A percentile compares a stretch with the other conserved stretches of the same genome.
These are phyloP conservation scores for Aspergillus incahuasiensis DNA, from an alignment of 495 filamentous ascomycete species.

Conservation along the genomic window DNA sequence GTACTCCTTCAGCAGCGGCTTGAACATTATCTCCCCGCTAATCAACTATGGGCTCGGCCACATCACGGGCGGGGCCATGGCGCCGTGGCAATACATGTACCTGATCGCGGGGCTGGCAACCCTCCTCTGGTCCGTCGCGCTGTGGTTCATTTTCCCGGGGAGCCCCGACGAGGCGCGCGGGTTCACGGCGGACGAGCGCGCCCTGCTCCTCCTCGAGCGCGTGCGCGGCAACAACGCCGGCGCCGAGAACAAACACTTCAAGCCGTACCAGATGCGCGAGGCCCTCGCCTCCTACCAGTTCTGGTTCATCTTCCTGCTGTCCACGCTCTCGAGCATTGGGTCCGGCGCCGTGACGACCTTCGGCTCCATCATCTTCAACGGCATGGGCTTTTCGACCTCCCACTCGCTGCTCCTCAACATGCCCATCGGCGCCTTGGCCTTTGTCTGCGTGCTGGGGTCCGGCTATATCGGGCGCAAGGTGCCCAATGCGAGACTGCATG, in stretches of 20 bases:
- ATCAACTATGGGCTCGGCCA: conserved; percentile 6
- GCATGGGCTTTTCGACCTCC: conserved; percentile 9
- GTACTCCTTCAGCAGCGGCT: conserved; percentile 14
- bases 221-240: conserved; percentile 9
- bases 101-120: conserved; percentile 6
- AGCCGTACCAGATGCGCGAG: conserved; percentile 6
- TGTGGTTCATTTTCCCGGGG: conserved; percentile 8
- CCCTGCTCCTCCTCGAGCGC: background rate
- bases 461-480: conserved; percentile 10
- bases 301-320: conserved; percentile 12
- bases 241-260: conserved; percentile 4
- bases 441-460: conserved; percentile 5
- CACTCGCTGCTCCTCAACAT: conserved; percentile 9
- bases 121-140: background rate
- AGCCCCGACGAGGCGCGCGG: conserved; percentile 1
- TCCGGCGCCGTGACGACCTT: conserved; percentile 7
- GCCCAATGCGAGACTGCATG: conserved; percentile 4
- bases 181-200: conserved; percentile 6
- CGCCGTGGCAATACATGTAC: conserved; percentile 5
- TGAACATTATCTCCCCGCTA: conserved; percentile 11
- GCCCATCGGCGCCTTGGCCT: conserved; percentile 8
- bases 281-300: conserved; percentile 3
- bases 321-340: background rate
- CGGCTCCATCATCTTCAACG: conserved; percentile 8
- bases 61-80: conserved; percentile 5